Conservation (phyloP, 2,329 filamentous ascomycete species). For the Mycocentrospora acerina region DNA sequence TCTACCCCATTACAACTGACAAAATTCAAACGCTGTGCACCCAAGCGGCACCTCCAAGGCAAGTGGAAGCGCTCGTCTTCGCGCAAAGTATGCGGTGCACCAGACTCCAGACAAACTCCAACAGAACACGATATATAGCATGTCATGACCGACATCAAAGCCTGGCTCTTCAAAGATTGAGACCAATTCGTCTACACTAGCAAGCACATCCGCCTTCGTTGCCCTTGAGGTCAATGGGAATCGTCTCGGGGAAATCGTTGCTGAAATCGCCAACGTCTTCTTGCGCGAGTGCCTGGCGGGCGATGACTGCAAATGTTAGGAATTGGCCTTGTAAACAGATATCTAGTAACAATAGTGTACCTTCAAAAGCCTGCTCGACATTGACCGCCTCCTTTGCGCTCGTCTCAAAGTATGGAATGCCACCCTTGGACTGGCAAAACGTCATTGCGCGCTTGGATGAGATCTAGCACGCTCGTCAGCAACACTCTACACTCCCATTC, state of each 20-base stretch:
- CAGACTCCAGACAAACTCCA: constrained; percentile 33
- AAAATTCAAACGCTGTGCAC: constrained; percentile 9
- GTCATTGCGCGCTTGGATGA: constrained; percentile 95
- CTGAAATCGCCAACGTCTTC: constrained; percentile 98
- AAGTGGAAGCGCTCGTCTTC: constrained; percentile 10
- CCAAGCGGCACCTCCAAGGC: constrained; percentile 15
- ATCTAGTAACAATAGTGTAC: constrained; percentile 45
- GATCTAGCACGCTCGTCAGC: constrained; percentile 58
- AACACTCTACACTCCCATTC: constrained; percentile 76
- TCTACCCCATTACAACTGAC: constrained; percentile 3
- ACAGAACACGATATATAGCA: not conserved
- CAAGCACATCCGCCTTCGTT: constrained; percentile 92
- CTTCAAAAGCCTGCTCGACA: constrained; percentile 81
- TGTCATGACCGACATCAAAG: constrained; percentile 1
- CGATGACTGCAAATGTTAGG: constrained; percentile 85
- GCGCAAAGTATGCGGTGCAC: constrained; percentile 18
- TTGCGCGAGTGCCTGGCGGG: constrained; percentile 89
- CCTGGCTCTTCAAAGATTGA: constrained; percentile 9
- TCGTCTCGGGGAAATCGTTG: constrained; percentile 95
- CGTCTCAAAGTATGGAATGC: constrained; percentile 98
- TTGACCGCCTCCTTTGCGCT: constrained; percentile 99
- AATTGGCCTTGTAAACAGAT: too few relatives aligned
- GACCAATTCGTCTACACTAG: constrained; percentile 45
- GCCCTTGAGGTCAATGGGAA: constrained; percentile 96
- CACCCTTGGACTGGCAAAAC: constrained; percentile 96